Evolutionary conservation across 2,329 filamentous ascomycete genomes (phyloP), one percentile per base, ranked within the genome.

Genomic region (Diplodia scrobiculata): DNA sequence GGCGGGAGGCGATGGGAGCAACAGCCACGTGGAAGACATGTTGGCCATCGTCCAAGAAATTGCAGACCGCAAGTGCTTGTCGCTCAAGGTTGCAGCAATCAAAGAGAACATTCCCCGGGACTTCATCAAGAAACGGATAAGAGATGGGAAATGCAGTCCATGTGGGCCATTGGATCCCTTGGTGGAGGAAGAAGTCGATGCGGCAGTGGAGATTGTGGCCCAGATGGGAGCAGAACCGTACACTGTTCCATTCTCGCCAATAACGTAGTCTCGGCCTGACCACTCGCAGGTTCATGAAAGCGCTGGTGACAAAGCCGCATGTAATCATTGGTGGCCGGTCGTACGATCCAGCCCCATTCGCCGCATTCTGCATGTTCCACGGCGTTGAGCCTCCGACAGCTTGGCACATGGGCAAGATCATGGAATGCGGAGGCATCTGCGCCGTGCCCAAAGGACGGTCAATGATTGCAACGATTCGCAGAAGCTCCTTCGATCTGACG

Each of bases 371-470:
- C 41, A n/a, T 66, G 14, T n/a, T n/a, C n/a, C 32, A 17, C 2
- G 64, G 64, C 27, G 27, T 66, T 2, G 29, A 32, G 29, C 21
- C 45, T 36, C 36, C 55, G 5, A 36, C 63, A 3, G 64, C 64
- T 13, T 66, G 63, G 51, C 83, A 85, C 68, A 84, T 86, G 82
- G 84, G 84, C 10, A 86, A 86, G 73, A 82, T 85, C 11, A 76
- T 85, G 73, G 84, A 85, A 69, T 86, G 83, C 25, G 83, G 83
- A 10, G 79, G 69, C 0, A 69, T 77, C 0, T 85, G 83, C 69
- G 79, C 82, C 0, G 72, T 75, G 0, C 84, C 84, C 0, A 86
- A 85, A 67, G 77, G 78, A 0, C 72, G 73, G 2, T 79, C 78
- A 3, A 79, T 78, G 6, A 70, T 79, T 0, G 79, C 81, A 0